phyloP scores from a whole-genome alignment of 2,329 filamentous ascomycete species.

The Endothia cerciana region DNA sequence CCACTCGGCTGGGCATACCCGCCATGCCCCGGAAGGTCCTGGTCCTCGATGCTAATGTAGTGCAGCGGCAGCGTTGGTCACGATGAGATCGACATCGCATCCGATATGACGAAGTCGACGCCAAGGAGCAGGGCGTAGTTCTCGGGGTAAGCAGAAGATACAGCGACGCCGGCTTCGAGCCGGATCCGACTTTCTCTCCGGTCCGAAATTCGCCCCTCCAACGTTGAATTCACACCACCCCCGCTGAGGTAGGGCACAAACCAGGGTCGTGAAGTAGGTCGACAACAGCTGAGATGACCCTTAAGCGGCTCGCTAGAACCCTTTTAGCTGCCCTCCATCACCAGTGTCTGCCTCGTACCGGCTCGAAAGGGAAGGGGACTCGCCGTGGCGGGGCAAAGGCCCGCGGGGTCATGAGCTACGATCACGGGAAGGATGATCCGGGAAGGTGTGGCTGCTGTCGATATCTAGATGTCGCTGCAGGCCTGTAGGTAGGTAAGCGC shows the following conservation, averaged over 20 bases:
- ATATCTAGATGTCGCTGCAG: not conserved
- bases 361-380: constrained; percentile 4
- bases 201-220: constrained; percentile 1
- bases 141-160: not conserved
- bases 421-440: constrained; percentile 24
- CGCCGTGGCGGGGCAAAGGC: not conserved
- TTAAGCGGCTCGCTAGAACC: not conserved
- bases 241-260: not conserved
- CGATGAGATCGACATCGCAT: not conserved
- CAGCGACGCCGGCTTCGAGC: not conserved
- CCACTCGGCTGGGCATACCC: constrained; percentile 1
- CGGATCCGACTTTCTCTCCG: constrained; percentile 1
- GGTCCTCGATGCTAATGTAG: not conserved
- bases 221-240: not conserved
- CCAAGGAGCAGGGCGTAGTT: not conserved
- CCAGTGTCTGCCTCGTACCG: constrained; percentile 3
- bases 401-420: constrained; percentile 24
- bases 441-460: constrained; percentile 19
- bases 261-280: not conserved
- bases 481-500: too few species aligned
- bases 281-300: not conserved
- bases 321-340: not conserved
- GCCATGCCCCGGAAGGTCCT: not conserved
- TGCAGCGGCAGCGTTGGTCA: not conserved
- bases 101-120: not conserved